Base-by-base conservation (phyloP, 2,329 filamentous ascomycete species). In the Colletotrichum tanaceti region DNA sequence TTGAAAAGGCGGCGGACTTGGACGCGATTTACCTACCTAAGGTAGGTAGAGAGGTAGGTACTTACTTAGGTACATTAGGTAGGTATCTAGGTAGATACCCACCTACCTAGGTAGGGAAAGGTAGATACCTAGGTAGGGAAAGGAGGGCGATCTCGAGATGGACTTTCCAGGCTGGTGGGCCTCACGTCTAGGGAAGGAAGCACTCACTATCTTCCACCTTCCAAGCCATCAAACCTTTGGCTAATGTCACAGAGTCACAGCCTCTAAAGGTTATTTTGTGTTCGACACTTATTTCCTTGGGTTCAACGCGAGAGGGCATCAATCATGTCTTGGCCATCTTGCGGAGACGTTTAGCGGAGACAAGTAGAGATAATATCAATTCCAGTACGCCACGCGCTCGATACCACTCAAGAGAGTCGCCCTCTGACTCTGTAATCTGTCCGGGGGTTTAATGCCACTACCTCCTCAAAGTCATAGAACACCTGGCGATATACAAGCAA, bases 311-410 rank as follows among this genome's bases (percentile, higher is more conserved):
- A 10, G 32, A 35, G 7, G 32, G 32, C n/a, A 2, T 7, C 13
- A 38, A 4, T 20, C 1, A 16, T 39, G n/a, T n/a, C 2, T 6
- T 54, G 9, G 3, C 3, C n/a, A 22, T 18, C 2, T 20, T 22
- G 13, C n/a, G 20, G 32, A 20, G 5, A 9, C 11, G 6, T 46
- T 18, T 0, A 22, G 18, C n/a, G 28, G 24, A 6, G 24, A n/a
- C 22, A 38, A 6, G n/a, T 18, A 35, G 54, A 52, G 54, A 38
- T 46, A 39, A 64, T 44, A 52, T 52, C 55, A 47, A 59, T 59
- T 59, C 38, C 44, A n/a, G 24, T 54, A 58, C 54, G 46, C 62
- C 46, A 52, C 20, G 10, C 35, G 24, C 52, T 11, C 9, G 13
- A 32, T 13, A 50, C 5, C 32, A 60, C 6, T 43, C 18, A 22